Conservation (phyloP, 1,284 basidiomycete genomes). For the Boletus hoseneyae region DNA sequence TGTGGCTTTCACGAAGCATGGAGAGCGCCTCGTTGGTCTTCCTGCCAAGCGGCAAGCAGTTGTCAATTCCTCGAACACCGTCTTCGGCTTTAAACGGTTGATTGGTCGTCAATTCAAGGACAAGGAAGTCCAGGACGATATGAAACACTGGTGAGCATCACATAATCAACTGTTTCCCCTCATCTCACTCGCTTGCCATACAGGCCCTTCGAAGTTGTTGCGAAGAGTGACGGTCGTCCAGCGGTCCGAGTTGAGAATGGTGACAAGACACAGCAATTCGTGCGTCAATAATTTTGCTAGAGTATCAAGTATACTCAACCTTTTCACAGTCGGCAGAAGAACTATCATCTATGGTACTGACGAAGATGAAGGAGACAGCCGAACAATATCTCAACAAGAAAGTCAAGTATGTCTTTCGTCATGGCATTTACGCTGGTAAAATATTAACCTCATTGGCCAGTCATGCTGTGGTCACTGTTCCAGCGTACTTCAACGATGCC, state of each 20-base stretch:
- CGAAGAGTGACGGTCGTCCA: constrained; percentile 68
- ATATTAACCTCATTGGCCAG: constrained; percentile 35
- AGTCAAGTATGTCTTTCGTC: constrained; percentile 68
- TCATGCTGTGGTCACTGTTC: constrained; percentile 89
- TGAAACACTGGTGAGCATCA: constrained; percentile 63
- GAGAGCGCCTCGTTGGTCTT: constrained; percentile 90
- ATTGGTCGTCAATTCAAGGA: constrained; percentile 95
- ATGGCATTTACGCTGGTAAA: no score
- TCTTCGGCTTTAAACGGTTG: constrained; percentile 95
- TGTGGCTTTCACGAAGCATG: constrained; percentile 96
- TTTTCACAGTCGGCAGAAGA: constrained; percentile 68
- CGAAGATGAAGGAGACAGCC: constrained; percentile 93
- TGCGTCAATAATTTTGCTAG: constrained; percentile 37
- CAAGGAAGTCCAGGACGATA: constrained; percentile 90
- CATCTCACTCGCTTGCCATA: background rate
- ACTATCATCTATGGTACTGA: constrained; percentile 82
- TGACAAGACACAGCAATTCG: constrained; percentile 64
- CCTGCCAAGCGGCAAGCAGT: constrained; percentile 98
- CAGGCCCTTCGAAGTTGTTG: constrained; percentile 82
- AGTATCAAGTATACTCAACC: background rate
- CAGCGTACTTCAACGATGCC: constrained; percentile 99
- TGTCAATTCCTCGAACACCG: constrained; percentile 93
- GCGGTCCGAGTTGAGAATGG: constrained; percentile 79
- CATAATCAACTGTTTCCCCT: constrained; percentile 12
- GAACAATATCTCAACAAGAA: constrained; percentile 90